Conservation (phyloP, 1,139 yeast species). For the Suhomyces bokatorum region DNA sequence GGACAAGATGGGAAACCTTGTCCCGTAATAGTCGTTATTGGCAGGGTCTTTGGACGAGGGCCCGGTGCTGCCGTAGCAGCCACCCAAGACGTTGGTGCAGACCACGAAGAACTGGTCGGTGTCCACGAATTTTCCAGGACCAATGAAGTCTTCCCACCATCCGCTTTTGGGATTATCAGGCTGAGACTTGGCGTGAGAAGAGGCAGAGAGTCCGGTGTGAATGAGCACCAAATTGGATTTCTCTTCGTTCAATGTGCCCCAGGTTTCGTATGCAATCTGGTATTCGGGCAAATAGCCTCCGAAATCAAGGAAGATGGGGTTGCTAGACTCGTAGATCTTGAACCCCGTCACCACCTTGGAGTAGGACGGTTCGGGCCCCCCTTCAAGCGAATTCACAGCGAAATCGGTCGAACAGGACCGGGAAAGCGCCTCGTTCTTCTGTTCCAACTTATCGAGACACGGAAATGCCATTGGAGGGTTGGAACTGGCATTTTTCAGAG, state of each 20-base stretch:
- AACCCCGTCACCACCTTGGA: constrained; percentile 71
- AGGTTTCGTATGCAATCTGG: constrained; percentile 84
- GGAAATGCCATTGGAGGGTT: constrained; percentile 79
- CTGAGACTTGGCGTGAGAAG: constrained; percentile 92
- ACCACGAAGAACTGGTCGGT: constrained; percentile 78
- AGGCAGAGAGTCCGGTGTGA: constrained; percentile 91
- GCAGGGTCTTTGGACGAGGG: constrained; percentile 83
- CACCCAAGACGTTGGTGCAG: constrained; percentile 90
- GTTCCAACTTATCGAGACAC: constrained; percentile 76
- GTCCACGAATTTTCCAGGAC: constrained; percentile 77
- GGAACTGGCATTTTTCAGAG: constrained; percentile 24
- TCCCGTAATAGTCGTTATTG: constrained; percentile 67
- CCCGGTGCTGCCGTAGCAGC: constrained; percentile 94
- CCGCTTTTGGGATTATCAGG: constrained; percentile 69
- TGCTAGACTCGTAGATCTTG: constrained; percentile 51
- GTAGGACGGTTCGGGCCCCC: constrained; percentile 87
- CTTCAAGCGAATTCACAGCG: constrained; percentile 50
- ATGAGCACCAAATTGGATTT: constrained; percentile 72
- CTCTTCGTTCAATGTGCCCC: constrained; percentile 52
- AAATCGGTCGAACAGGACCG: constrained; percentile 18
- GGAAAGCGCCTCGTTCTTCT: constrained; percentile 50
- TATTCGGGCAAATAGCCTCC: constrained; percentile 78
- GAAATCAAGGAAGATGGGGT: constrained; percentile 72
- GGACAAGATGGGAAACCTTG: constrained; percentile 83
- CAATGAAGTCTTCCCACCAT: constrained; percentile 96